Conservation (phyloP, 2,329 filamentous ascomycete species). For the Knufia petricola region DNA sequence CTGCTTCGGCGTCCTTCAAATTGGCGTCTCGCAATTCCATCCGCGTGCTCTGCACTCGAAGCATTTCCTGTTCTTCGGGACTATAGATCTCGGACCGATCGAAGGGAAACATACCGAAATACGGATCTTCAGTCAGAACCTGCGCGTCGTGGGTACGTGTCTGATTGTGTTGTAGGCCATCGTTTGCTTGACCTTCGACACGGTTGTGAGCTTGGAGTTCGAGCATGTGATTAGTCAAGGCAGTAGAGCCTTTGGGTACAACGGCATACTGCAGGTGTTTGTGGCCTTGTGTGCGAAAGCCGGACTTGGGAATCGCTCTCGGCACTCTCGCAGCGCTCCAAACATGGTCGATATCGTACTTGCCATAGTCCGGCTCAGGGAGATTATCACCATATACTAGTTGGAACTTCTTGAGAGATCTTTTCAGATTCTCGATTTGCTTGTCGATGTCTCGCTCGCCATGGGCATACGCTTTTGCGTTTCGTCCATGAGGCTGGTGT, state of each 20-base stretch:
- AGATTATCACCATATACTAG: conserved; percentile 3
- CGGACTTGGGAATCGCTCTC: not conserved
- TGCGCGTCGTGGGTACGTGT: not conserved
- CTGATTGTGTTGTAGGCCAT: not conserved
- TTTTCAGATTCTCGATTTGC: not conserved
- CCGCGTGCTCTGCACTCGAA: not conserved
- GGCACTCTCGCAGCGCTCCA: not conserved
- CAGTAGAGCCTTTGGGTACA: not conserved
- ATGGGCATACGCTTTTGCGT: not conserved
- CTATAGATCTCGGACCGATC: not conserved
- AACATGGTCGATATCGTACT: not conserved
- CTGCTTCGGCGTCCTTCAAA: not conserved
- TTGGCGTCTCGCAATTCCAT: not conserved
- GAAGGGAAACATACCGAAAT: not conserved
- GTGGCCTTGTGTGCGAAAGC: conserved; percentile 1
- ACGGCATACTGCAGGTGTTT: not conserved
- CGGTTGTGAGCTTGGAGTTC: not conserved
- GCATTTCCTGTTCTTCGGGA: not conserved
- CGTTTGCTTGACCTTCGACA: not conserved
- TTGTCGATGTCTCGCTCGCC: not conserved
- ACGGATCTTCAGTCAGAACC: not conserved
- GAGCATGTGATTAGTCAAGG: not conserved
- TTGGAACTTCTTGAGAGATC: not conserved
- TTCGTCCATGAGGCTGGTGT: not conserved
- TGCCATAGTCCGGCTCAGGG: not conserved